Percentiles rank a stretch among this genome's conserved stretches.
phyloP scores from a whole-genome alignment of 139 green algal species.

The Mychonastes homosphaera region DNA sequence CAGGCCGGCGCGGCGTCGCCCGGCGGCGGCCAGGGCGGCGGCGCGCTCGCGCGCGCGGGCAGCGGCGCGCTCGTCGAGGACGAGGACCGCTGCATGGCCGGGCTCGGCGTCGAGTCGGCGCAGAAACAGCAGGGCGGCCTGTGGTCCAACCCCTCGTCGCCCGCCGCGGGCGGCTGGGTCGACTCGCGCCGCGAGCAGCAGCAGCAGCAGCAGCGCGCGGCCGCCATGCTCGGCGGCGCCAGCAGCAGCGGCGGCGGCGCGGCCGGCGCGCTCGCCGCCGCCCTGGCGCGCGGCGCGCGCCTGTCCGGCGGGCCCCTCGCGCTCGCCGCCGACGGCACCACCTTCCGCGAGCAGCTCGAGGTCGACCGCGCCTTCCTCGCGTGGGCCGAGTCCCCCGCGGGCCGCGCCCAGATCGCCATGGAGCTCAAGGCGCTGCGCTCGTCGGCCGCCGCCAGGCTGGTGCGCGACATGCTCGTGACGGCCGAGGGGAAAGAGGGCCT shows the following conservation, averaged over 20 bases:
- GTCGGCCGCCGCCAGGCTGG: slow-evolving; percentile 23
- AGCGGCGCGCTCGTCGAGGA: no score
- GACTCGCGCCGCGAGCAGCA: slow-evolving; percentile 5
- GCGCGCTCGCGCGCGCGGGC: no score
- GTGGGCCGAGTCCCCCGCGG: slow-evolving; percentile 53
- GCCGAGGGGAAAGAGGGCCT: slow-evolving; percentile 52
- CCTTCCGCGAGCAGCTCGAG: not conserved
- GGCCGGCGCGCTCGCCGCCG: not conserved
- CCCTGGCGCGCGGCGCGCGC: not conserved
- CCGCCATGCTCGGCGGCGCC: not conserved
- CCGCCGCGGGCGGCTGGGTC: no score
- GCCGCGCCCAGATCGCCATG: slow-evolving; percentile 38
- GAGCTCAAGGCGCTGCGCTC: slow-evolving; percentile 55
- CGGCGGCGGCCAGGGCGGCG: no score
- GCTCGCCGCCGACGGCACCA: not conserved
- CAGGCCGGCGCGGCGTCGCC: no score
- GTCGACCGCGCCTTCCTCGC: slow-evolving; percentile 53
- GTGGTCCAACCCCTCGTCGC: no score
- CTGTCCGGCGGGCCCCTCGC: not conserved
- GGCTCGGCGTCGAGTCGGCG: no score
- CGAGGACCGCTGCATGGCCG: no score
- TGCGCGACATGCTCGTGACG: slow-evolving; percentile 31
- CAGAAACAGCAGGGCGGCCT: no score
- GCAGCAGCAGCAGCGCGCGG: not conserved
- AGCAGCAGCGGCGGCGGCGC: not conserved